Conservation (phyloP, 768 basidiomycete species). For the Calvatia gigantea region DNA sequence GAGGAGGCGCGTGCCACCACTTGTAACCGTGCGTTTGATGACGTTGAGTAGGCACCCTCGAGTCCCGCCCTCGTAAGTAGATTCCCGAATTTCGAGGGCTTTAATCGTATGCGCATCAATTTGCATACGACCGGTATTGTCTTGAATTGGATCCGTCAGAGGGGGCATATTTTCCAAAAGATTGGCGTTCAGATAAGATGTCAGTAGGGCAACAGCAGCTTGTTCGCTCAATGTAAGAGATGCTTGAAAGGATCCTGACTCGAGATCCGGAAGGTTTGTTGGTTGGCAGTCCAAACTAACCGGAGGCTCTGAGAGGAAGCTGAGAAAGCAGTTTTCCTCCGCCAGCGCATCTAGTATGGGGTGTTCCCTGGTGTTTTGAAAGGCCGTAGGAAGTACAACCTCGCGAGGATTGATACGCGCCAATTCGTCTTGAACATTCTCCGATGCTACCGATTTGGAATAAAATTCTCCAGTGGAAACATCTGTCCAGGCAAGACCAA, state of each 20-base stretch:
- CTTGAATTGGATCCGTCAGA: constrained; percentile 54
- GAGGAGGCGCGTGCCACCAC: constrained; percentile 72
- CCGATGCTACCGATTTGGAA: constrained; percentile 54
- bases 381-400: constrained; percentile 57
- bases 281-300: background rate
- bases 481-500: constrained; percentile 93
- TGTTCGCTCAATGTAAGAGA: constrained; percentile 40
- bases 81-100: constrained; percentile 82
- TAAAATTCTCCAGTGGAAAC: constrained; percentile 94
- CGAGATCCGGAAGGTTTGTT: background rate
- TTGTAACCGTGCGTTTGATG: constrained; percentile 75
- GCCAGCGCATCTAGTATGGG: constrained; percentile 45
- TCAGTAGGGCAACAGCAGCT: constrained; percentile 58
- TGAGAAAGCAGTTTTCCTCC: constrained; percentile 55
- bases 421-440: constrained; percentile 73
- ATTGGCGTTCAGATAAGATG: constrained; percentile 59
- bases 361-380: constrained; percentile 35
- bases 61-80: constrained; percentile 64
- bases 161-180: constrained; percentile 78
- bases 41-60: constrained; percentile 73
- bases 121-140: constrained; percentile 68
- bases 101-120: constrained; percentile 88
- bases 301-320: constrained; percentile 33
- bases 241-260: background rate
- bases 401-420: constrained; percentile 80